Base-by-base conservation (phyloP, 106 monocot species). In the Dioscorea zingiberensis region DNA sequence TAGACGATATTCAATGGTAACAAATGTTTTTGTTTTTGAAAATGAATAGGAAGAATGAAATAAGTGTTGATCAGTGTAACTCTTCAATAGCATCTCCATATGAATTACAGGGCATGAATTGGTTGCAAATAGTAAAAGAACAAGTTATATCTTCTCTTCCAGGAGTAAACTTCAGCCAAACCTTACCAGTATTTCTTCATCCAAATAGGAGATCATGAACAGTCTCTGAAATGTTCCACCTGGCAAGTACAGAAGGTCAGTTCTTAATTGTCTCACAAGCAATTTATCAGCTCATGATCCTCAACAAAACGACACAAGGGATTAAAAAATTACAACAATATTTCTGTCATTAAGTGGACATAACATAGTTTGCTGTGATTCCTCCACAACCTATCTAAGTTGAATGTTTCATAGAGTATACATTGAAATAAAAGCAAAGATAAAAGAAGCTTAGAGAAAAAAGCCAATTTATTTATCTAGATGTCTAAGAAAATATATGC, bases 131-230 rank as follows among this genome's bases (percentile, higher is more conserved):
- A 56, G 23, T 12, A 22, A 21, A 22, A 7, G 56, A 56, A 25
- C 6, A 21, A 21, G 19, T 22, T 5, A 21, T 28, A 28, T 17
- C 7, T 60, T 16, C 19, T 51, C 19, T 27, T 60, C 3, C 15
- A 28, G 2, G 3, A 65, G 24, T 48, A 14, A 44, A 17, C 9
- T 25, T 12, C 10, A 11, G 2, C 32, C 28, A 46, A 38, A 55
- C 55, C 71, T 73, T 82, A 97, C 98, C 89, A 98, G 46, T 71
- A 98, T 93, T 76, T 98, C 98, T 69, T 98, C 98, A 63, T 98
- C 98, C 44, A 98, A 82, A 72, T 98, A 98, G 69, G 98, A 93
- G 64, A 98, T 87, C 76, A 98, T 82, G 72, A 98, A 82, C 25
- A 93, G 58, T 77, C 98, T 93, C 68, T 84, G 86, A 51, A 76